Base-by-base conservation (phyloP, 805 yeast species). In the Sungouiella thailandica region DNA sequence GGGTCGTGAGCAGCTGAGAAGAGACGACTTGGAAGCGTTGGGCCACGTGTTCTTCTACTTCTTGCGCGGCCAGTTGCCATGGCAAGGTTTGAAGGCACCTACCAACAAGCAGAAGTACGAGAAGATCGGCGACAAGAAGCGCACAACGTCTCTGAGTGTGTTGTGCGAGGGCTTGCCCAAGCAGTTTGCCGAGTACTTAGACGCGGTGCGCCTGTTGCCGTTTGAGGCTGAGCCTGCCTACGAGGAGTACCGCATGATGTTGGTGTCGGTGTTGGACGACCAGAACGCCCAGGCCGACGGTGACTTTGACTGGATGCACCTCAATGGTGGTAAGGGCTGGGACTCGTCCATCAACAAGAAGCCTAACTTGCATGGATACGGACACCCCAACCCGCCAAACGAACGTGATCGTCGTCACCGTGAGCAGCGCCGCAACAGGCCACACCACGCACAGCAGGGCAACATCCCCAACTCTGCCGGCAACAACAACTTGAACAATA, bases 71-170 rank as follows among this genome's bases (percentile, higher is more conserved):
- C 83, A 95, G 12, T 76, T 90, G 52, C 98, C 98, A 35, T 90
- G 98, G 98, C 98, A 90, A 65, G 98, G 98, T 4, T 74, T 90
- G 53, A 88, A 88, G 63, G 98, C 97, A 25, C 93, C 90, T 17
- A 87, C 96, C 11, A 90, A 90, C 67, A 85, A 95, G 66, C 97
- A 90, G 61, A 90, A 93, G 64, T 90, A 90, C 62, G 97, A 90
- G 65, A 76, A 96, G 42, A 93, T 90, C 50, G 80, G 90, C 80
- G 97, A 90, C 58, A 86, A 85, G 70, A 90, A 90, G 62, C 78
- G 89, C 78, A 78, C 94, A 31, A 86, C 95, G 5, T 82, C 95
- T 17, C 76, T 89, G 25, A 93, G 85, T 53, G 74, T 79, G 10
- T 73, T 90, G 50, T 89, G 96, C 43, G 78, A 86, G 31, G 78